These are phyloP conservation scores for Wallacemonas rigidus DNA, from an alignment of 208 protist species.

Conservation along the genomic window DNA sequence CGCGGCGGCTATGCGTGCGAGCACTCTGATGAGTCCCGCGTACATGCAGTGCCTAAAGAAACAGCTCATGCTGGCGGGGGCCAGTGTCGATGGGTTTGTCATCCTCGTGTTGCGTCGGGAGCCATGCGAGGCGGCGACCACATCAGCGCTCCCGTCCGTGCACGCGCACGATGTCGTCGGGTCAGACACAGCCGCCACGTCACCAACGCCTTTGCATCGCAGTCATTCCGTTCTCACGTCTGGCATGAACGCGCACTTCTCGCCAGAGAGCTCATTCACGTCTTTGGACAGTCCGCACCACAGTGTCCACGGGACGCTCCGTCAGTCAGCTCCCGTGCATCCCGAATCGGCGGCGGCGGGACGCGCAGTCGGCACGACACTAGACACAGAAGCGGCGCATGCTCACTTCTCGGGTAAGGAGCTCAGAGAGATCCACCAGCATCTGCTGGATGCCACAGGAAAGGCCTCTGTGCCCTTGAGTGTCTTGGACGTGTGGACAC, in stretches of 20 bases:
- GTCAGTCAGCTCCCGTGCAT: too few relatives aligned
- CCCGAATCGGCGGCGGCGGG: too few relatives aligned
- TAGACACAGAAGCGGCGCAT: not conserved
- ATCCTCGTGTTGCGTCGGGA: conserved; percentile 13
- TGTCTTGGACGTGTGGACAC: conserved; percentile 1
- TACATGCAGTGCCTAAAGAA: conserved; percentile 14
- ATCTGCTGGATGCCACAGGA: conserved; percentile 4
- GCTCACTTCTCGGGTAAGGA: conserved; percentile 1
- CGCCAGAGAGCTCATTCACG: not conserved
- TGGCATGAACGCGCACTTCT: not conserved
- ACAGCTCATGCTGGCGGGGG: conserved; percentile 2
- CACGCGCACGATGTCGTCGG: not conserved
- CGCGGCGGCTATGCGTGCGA: not conserved
- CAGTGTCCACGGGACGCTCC: not conserved
- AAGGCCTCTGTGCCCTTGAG: not conserved
- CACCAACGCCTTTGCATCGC: not conserved
- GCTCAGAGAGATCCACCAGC: not conserved
- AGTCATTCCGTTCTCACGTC: not conserved
- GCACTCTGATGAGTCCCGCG: not conserved
- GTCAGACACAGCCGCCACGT: not conserved
- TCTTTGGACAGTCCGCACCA: conserved; percentile 4
- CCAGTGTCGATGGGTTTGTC: conserved; percentile 10
- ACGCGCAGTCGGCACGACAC: too few relatives aligned
- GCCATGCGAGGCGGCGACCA: too few relatives aligned
- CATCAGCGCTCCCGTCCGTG: too few relatives aligned